phyloP scores from a whole-genome alignment of 768 basidiomycete genomes.

The Boletus pseudo-olivaceus region DNA sequence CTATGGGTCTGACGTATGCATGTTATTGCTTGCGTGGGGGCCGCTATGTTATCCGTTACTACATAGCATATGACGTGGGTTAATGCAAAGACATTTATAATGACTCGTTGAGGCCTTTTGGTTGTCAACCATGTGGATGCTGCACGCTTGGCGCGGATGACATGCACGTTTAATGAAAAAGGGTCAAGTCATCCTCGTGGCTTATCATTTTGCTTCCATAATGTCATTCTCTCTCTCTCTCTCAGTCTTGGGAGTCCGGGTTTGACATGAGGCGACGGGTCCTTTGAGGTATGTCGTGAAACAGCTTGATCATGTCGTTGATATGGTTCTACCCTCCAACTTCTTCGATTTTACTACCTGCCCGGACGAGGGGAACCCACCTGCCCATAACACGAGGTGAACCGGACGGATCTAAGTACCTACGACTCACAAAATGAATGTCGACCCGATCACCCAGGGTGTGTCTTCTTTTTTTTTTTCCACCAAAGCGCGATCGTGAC shows the following conservation, averaged over 20 bases:
- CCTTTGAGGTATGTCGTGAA: neutral
- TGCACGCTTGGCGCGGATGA: constrained; percentile 2
- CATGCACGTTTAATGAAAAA: constrained; percentile 7
- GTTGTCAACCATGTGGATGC: constrained; percentile 6
- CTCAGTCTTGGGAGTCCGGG: neutral
- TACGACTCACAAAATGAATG: neutral
- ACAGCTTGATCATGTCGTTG: neutral
- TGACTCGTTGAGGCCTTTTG: neutral
- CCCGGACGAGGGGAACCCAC: neutral
- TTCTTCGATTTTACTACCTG: neutral
- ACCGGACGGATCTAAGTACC: constrained; percentile 15
- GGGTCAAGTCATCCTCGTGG: constrained; percentile 6
- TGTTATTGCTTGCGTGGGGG: neutral
- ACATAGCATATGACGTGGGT: constrained; percentile 2
- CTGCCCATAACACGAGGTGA: constrained; percentile 5
- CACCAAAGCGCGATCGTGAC: neutral
- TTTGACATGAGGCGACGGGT: neutral
- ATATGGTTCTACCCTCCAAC: neutral
- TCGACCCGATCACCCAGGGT: neutral
- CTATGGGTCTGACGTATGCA: constrained; percentile 15
- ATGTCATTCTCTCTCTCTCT: neutral
- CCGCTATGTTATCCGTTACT: too few relatives aligned
- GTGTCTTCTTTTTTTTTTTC: neutral
- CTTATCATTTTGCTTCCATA: neutral
- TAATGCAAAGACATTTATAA: constrained; percentile 3